A percentile compares a stretch with the other conserved stretches of the same genome.
Evolutionary conservation across 2,329 filamentous ascomycete genomes (phyloP).

Genomic region (Endoconidiophora polonica): DNA sequence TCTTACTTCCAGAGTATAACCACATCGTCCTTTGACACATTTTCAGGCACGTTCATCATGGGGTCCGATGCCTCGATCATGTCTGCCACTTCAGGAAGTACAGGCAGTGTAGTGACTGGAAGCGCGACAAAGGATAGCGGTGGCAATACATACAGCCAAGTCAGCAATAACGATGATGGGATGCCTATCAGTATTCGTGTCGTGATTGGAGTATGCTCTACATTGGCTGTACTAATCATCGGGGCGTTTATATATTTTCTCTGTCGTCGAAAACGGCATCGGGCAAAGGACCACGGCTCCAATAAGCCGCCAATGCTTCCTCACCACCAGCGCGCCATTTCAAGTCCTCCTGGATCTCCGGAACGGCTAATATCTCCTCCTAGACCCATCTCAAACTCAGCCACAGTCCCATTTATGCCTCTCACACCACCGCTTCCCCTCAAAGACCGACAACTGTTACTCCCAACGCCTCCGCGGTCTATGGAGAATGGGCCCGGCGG

Average conservation of each 20-base stretch:
- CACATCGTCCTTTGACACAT: too few species aligned
- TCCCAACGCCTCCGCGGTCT: slow-evolving; percentile 9
- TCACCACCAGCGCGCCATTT: background rate
- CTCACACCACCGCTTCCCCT: slow-evolving; percentile 7
- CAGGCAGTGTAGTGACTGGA: too few species aligned
- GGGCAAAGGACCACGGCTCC: too few species aligned
- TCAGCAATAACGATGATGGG: background rate
- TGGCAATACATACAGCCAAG: too few species aligned
- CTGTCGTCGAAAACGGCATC: background rate
- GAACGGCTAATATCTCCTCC: background rate
- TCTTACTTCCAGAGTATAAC: too few species aligned
- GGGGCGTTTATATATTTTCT: slow-evolving; percentile 6
- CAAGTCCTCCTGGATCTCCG: slow-evolving; percentile 2
- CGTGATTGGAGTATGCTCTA: slow-evolving; percentile 9
- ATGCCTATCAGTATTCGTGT: slow-evolving; percentile 5
- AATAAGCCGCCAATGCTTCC: background rate
- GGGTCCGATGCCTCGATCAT: too few species aligned
- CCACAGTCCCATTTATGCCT: background rate
- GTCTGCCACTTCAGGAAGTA: too few species aligned
- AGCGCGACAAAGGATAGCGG: too few species aligned
- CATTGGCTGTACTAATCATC: slow-evolving; percentile 2
- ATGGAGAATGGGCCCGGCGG: slow-evolving; percentile 7
- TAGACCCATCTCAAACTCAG: background rate
- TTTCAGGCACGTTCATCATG: too few species aligned
- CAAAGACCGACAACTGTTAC: slow-evolving; percentile 6